Percentiles rank a stretch among this genome's conserved stretches.
Evolutionary conservation across 1,284 basidiomycete genomes (phyloP).

Genomic region (Hemileia vastatrix): DNA sequence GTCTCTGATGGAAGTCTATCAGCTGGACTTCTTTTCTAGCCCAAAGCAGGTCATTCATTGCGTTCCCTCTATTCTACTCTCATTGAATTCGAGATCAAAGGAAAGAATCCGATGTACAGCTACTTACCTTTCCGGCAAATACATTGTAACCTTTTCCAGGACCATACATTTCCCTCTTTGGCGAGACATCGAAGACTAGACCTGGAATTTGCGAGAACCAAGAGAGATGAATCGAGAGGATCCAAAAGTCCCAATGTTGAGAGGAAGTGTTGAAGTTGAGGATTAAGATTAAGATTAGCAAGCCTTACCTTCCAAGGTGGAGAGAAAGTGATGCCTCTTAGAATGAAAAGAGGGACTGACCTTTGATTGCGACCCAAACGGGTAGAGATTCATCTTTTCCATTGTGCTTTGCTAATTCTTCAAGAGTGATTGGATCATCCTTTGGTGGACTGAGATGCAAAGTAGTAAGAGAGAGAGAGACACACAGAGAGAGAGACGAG

Average conservation of each 20-base stretch:
- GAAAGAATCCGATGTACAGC: no score
- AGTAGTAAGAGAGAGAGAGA: background rate
- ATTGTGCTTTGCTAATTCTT: constrained; percentile 59
- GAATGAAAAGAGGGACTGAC: constrained; percentile 45
- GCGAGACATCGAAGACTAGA: constrained; percentile 66
- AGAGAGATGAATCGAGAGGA: constrained; percentile 25
- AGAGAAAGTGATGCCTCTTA: background rate
- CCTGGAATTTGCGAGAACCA: constrained; percentile 48
- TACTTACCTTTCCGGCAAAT: constrained; percentile 49
- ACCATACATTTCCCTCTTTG: constrained; percentile 71
- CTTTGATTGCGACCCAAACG: constrained; percentile 80
- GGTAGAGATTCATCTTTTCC: constrained; percentile 57
- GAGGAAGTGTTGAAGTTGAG: background rate
- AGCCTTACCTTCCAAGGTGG: constrained; percentile 10
- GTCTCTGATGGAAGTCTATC: no score
- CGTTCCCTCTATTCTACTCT: no score
- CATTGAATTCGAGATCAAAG: no score
- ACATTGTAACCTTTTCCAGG: constrained; percentile 59
- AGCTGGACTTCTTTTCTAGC: no score
- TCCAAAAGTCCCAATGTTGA: background rate
- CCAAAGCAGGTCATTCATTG: no score
- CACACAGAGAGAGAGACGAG: background rate
- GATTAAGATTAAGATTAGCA: constrained; percentile 1
- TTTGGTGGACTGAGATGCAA: constrained; percentile 60
- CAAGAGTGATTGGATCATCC: constrained; percentile 62